phyloP scores from a whole-genome alignment of 2,329 filamentous ascomycete genomes.

The Hymenoscyphus infarciens region DNA sequence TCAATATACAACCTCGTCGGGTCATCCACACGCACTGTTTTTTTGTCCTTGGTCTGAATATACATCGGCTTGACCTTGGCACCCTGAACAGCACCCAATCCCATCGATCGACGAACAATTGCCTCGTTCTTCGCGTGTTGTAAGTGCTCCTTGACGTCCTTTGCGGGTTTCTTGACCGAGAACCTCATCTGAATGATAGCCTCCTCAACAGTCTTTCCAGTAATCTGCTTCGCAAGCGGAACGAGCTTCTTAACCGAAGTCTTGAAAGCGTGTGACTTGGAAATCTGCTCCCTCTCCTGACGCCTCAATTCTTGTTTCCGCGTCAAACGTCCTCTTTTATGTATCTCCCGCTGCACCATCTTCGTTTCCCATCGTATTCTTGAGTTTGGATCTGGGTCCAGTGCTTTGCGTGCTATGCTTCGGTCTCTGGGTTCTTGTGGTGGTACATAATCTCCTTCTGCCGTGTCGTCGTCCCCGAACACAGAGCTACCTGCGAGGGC shows the following conservation, averaged over 20 bases:
- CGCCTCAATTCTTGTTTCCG: slow-evolving; percentile 65
- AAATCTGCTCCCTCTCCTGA: slow-evolving; percentile 51
- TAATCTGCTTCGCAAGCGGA: slow-evolving; percentile 80
- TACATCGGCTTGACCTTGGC: slow-evolving; percentile 44
- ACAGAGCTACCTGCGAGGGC: slow-evolving; percentile 47
- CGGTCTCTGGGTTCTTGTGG: slow-evolving; percentile 39
- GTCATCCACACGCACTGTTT: slow-evolving; percentile 66
- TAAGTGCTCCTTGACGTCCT: slow-evolving; percentile 74
- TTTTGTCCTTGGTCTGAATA: slow-evolving; percentile 73
- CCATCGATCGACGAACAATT: slow-evolving; percentile 80
- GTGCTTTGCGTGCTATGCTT: slow-evolving; percentile 55
- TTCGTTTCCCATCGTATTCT: slow-evolving; percentile 77
- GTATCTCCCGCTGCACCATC: slow-evolving; percentile 75
- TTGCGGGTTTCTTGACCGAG: slow-evolving; percentile 87
- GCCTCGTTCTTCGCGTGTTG: slow-evolving; percentile 79
- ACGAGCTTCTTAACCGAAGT: slow-evolving; percentile 91
- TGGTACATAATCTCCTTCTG: neutral
- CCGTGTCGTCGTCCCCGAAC: slow-evolving; percentile 40
- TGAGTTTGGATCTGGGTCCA: slow-evolving; percentile 72
- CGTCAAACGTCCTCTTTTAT: slow-evolving; percentile 62
- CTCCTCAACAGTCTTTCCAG: slow-evolving; percentile 89
- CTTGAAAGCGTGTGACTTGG: slow-evolving; percentile 69
- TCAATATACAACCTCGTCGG: slow-evolving; percentile 84
- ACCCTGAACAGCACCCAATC: slow-evolving; percentile 47
- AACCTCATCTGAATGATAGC: slow-evolving; percentile 94